Percentiles rank a stretch among this genome's conserved stretches.
Conservation (phyloP, 2,329 filamentous ascomycete species). For the Colletotrichum chrysophilum region DNA sequence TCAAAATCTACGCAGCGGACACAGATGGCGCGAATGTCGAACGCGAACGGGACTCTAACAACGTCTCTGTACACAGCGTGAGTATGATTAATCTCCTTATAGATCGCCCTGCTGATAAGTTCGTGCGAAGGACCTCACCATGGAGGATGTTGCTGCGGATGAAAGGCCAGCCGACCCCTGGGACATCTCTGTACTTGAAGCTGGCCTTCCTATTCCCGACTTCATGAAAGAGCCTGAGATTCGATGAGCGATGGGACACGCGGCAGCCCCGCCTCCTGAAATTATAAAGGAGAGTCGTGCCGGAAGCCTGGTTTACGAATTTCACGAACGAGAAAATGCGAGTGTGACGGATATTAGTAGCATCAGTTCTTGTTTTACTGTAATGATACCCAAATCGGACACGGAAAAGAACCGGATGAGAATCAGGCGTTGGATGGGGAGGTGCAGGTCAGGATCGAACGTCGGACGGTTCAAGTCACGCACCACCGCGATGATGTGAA, state of each 20-base stretch:
- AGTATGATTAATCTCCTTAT: not conserved
- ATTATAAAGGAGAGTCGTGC: not conserved
- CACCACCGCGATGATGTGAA: not conserved
- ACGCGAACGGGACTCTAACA: constrained; percentile 32
- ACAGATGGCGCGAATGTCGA: constrained; percentile 46
- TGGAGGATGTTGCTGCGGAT: not conserved
- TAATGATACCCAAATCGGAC: constrained; percentile 17
- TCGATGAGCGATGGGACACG: constrained; percentile 28
- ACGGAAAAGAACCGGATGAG: not conserved
- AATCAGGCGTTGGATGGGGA: not conserved
- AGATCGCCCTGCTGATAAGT: constrained; percentile 8
- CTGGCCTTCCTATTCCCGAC: constrained; percentile 41
- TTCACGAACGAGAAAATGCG: not conserved
- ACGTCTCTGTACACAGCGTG: constrained; percentile 22
- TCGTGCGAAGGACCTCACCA: not conserved
- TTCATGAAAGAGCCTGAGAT: constrained; percentile 50
- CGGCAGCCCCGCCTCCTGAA: not conserved
- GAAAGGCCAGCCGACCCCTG: constrained; percentile 27
- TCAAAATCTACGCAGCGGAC: constrained; percentile 80
- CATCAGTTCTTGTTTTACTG: constrained; percentile 6
- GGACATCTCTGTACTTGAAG: constrained; percentile 29
- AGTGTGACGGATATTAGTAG: not conserved
- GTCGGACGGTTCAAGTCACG: not conserved
- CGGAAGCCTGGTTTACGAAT: not conserved
- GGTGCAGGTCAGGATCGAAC: not conserved